Evolutionary conservation across 768 basidiomycete species (phyloP).

Genomic region (Rhodotorula diobovata): DNA sequence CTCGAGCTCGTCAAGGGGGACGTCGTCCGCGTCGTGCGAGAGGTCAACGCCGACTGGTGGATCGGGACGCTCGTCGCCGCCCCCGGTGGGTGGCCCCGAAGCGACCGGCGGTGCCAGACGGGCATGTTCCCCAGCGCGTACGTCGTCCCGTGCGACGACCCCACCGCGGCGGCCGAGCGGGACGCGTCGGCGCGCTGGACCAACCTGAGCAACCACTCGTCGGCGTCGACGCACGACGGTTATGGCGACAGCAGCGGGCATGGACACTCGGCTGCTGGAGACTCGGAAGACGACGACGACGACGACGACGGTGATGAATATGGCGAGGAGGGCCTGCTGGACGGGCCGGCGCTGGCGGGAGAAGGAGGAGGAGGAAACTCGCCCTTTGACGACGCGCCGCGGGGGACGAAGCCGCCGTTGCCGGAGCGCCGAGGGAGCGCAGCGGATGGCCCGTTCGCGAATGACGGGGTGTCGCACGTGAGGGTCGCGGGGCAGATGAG

Average conservation of each 20-base stretch:
- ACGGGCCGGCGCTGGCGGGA: not conserved
- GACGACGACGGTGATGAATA: not conserved
- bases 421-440: too few relatives aligned
- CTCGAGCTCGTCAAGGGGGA: constrained; percentile 5
- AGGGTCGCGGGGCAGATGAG: not conserved
- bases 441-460: constrained; percentile 5
- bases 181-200: not conserved
- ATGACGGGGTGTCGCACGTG: not conserved
- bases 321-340: not conserved
- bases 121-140: constrained; percentile 29
- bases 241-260: too few relatives aligned
- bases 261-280: too few relatives aligned
- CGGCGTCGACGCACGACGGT: not conserved
- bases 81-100: too few relatives aligned
- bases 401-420: too few relatives aligned
- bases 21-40: constrained; percentile 12
- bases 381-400: not conserved
- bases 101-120: not conserved
- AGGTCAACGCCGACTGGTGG: constrained; percentile 23
- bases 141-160: constrained; percentile 1
- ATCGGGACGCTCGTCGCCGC: not conserved
- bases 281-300: not conserved
- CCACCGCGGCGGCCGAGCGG: not conserved
- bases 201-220: not conserved
- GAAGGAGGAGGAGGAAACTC: too few relatives aligned